Base-by-base conservation (phyloP, 106 monocot genomes). In the Chionographis japonica region DNA sequence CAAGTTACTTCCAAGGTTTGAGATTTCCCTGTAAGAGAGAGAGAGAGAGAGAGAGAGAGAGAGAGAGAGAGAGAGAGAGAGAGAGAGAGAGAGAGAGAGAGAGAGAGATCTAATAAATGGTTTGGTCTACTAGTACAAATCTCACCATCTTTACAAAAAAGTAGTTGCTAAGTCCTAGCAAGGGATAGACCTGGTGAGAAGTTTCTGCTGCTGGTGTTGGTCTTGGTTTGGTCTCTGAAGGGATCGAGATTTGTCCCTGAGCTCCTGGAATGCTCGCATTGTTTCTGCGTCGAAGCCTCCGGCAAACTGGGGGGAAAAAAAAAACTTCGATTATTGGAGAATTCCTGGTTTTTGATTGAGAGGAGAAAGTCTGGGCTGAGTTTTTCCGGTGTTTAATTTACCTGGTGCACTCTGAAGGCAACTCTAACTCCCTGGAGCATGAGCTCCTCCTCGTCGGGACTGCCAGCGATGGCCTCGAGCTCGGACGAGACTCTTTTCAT, bases 401-500 rank as follows among this genome's bases (percentile, higher is more conserved):
- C 97, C 89, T 98, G 98, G 69, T 98, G 98, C 12, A 98, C 98
- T 70, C 98, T 78, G 73, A 98, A 98, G 20, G 98, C 98, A 72
- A 98, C 90, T 40, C 93, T 70, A 8, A 98, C 98, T 10, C 90
- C 95, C 60, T 98, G 93, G 27, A 98, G 90, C 78, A 98, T 87
- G 17, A 98, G 85, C 41, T 92, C 98, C 70, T 98, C 98, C 71
- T 93, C 93, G 27, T 93, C 98, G 10, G 69, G 85, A 4, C 81
- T 84, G 55, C 82, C 82, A 14, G 66, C 74, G 19, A 83, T 13
- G 8, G 72, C 68, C 69, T 90, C 87, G 4, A 98, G 78, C 59
- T 98, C 93, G 2, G 89, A 80, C 2, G 93, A 85, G 8, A 93
- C 85, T 77, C 90, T 71, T 52, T 73, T 93, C 93, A 98, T 85